A percentile compares a stretch with the other conserved stretches of the same genome.
These are phyloP conservation scores for Schizophyllum commune DNA, from an alignment of 1,284 basidiomycete species.

Conservation along the genomic window DNA sequence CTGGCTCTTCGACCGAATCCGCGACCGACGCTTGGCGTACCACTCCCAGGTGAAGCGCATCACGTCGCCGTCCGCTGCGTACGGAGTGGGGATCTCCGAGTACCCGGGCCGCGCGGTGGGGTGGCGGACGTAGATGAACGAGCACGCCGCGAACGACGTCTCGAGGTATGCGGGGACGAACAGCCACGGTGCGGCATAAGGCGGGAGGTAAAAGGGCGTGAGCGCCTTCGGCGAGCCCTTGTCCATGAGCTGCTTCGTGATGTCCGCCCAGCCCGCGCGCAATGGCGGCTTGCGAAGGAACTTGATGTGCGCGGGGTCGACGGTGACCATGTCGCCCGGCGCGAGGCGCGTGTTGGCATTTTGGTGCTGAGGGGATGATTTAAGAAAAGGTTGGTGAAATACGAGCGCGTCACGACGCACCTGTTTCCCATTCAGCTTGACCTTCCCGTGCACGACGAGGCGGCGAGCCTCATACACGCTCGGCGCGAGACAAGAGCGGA, in stretches of 20 bases:
- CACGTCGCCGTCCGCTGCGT: constrained; percentile 87
- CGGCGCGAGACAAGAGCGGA: constrained; percentile 86
- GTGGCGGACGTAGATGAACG: constrained; percentile 90
- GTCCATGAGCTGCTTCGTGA: constrained; percentile 9
- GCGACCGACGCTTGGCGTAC: constrained; percentile 70
- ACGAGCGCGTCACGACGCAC: constrained; percentile 31
- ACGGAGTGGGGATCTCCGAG: constrained; percentile 91
- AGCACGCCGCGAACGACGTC: constrained; percentile 86
- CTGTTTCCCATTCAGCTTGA: constrained; percentile 85
- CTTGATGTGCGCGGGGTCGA: constrained; percentile 76
- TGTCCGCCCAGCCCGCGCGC: constrained; percentile 5
- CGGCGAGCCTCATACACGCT: constrained; percentile 87
- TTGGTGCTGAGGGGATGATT: constrained; percentile 45
- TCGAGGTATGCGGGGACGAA: constrained; percentile 97
- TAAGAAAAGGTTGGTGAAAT: not conserved
- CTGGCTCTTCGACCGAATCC: constrained; percentile 63
- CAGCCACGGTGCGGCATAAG: constrained; percentile 84
- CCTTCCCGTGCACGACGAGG: constrained; percentile 82
- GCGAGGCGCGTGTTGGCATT: constrained; percentile 88
- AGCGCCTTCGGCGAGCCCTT: constrained; percentile 16
- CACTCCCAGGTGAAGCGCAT: constrained; percentile 89
- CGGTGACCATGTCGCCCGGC: constrained; percentile 91
- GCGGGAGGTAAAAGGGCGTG: constrained; percentile 83
- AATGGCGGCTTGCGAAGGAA: constrained; percentile 41
- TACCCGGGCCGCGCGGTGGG: constrained; percentile 90